Base-by-base conservation (phyloP, 805 yeast genomes). In the Tetrapisispora namnaoensis region DNA sequence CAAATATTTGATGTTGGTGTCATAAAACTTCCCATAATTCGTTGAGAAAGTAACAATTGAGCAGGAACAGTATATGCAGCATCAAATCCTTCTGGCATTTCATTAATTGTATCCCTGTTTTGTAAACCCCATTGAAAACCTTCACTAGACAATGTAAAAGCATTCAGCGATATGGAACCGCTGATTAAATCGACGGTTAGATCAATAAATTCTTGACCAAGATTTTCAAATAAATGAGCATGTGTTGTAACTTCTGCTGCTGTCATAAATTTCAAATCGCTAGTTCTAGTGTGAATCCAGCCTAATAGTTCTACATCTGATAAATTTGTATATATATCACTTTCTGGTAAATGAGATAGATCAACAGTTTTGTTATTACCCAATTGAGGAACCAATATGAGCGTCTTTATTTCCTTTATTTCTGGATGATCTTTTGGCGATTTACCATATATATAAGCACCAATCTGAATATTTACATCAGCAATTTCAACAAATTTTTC, bases 241-340 rank as follows among this genome's bases (percentile, higher is more conserved):
- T 81, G 84, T 0, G 79, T 75, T 2, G 84, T 74, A 16, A 87
- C 77, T 54, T 91, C 97, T 35, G 74, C 67, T 0, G 96, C 80
- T 6, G 84, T 70, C 70, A 90, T 75, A 46, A 73, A 71, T 44
- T 77, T 76, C 6, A 74, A 54, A 37, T 86, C 95, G 18, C 77
- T 78, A 1, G 83, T 74, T 62, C 83, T 88, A 0, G 97, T 86
- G 62, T 91, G 97, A n/a, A 93, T 76, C 95, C 96, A 86, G 1
- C 99, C 99, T 17, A 93, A 65, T 5, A 93, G 77, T 58, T 88
- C 90, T 35, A 87, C 63, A 1, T 78, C 84, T n/a, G 73, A 70
- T 11, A 76, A 56, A 42, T 68, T 69, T 20, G 69, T 67, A 22
- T 53, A 48, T 9, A 68, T 57, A 0, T 62, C 59, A 3, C 27